Evolutionary conservation across 2,329 filamentous ascomycete genomes (phyloP).

Genomic region (Dactylonectria estremocensis): DNA sequence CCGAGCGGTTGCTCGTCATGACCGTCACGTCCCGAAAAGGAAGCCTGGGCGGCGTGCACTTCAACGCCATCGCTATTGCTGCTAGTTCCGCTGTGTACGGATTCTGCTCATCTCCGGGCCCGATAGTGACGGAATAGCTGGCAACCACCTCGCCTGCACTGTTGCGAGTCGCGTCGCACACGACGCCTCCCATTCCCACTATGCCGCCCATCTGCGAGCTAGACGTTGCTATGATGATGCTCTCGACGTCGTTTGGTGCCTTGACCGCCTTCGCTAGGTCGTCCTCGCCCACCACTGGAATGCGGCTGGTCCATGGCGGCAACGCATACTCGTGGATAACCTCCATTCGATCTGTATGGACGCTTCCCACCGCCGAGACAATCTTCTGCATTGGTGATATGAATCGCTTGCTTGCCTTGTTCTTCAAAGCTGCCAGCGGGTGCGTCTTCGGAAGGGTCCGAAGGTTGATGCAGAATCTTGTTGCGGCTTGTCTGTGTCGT

Average conservation of each 20-base stretch:
- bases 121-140: conserved; percentile 24
- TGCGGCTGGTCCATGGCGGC: not conserved
- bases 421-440: no score
- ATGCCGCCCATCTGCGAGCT: not conserved
- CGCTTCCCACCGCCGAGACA: not conserved
- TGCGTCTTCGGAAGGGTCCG: not conserved
- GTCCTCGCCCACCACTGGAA: not conserved
- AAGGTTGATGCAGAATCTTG: not conserved
- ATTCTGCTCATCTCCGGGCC: not conserved
- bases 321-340: not conserved
- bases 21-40: not conserved
- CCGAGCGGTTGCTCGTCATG: not conserved
- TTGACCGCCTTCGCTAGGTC: not conserved
- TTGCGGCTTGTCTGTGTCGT: not conserved
- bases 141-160: not conserved
- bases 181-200: no score
- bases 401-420: no score
- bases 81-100: not conserved
- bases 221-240: not conserved
- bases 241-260: not conserved
- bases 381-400: not conserved
- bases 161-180: not conserved
- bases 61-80: not conserved
- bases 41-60: not conserved
- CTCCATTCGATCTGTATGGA: not conserved